Base-by-base conservation (phyloP, 2,329 filamentous ascomycete species). In the Arthroderma uncinatum region DNA sequence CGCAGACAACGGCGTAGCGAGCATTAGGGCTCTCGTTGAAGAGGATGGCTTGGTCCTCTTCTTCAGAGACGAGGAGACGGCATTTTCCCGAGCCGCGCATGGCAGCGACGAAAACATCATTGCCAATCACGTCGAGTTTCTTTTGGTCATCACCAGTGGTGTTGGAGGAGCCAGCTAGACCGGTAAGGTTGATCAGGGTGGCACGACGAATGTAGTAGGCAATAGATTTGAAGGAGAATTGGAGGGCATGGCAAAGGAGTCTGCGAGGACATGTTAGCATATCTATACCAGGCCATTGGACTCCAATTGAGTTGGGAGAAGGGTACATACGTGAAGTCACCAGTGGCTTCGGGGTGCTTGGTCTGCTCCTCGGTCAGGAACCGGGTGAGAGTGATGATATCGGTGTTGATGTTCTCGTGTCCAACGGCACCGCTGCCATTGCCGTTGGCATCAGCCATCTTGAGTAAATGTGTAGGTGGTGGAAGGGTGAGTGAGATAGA, bases 181-280 rank as follows among this genome's bases (percentile, higher is more conserved):
- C 93, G 55, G 89, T 94, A 61, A 98, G 83, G 79, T 95, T 95
- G 77, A 97, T 92, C 63, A 98, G 79, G 23, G 89, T 92, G 36
- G 92, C 90, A 73, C 93, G 86, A 67, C 92, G 91, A 74, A 98
- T 98, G 79, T 96, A 98, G 81, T 97, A 95, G 66, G 93, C 89
- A 73, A 98, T 98, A 64, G 89, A 95, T 80, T 98, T 98, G 86
- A 98, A 98, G 63, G 93, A 92, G 79, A 97, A 98, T 75, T 97
- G 93, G 59, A 98, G 87, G 60, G 93, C 91, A 73, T 98, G 93
- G 80, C 90, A 96, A 59, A 98, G 83, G 55, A 98, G 82, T 67
- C 91, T 96, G 67, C 55, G 48, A 12, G 23, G 28, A 10, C 7
- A 12, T 2, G 16, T 34, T 14, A 53, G 50, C 16, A 36, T 9